Evolutionary conservation across 148 eudicot species (phyloP).

Genomic region (Gaultheria prostrata): DNA sequence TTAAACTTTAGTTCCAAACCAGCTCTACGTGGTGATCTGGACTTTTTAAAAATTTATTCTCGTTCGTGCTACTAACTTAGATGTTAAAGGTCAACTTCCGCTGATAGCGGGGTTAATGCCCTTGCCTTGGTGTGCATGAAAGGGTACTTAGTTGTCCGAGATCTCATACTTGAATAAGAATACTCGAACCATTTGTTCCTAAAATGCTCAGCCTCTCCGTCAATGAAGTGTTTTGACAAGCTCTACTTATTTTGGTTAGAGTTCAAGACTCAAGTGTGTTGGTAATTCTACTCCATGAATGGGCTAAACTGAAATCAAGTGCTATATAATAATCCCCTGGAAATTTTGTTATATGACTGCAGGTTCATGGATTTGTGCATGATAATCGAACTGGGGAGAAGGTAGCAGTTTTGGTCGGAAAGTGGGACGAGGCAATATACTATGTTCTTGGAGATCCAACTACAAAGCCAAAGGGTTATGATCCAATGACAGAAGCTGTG

Average conservation of each 20-base stretch:
- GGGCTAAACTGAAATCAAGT: neutral
- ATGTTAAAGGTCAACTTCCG: neutral
- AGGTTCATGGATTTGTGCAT: conserved; percentile 97
- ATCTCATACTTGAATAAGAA: neutral
- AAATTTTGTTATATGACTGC: conserved; percentile 13
- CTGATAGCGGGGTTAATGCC: neutral
- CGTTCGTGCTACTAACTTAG: neutral
- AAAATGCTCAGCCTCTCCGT: neutral
- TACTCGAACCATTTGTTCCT: conserved; percentile 7
- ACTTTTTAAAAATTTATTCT: neutral
- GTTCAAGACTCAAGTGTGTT: neutral
- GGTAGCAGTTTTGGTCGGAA: conserved; percentile 89
- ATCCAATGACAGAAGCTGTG: conserved; percentile 96
- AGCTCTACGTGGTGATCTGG: neutral
- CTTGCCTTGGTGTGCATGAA: neutral
- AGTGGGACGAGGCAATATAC: conserved; percentile 99
- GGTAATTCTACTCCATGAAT: neutral
- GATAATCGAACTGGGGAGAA: conserved; percentile 93
- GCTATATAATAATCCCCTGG: neutral
- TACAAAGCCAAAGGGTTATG: conserved; percentile 88
- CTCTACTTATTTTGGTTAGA: neutral
- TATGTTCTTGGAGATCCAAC: conserved; percentile 91
- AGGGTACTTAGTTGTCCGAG: neutral
- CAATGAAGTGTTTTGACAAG: neutral
- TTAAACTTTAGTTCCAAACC: neutral